phyloP scores from a whole-genome alignment of 2,329 filamentous ascomycete genomes.

The Curvularia hawaiiensis region DNA sequence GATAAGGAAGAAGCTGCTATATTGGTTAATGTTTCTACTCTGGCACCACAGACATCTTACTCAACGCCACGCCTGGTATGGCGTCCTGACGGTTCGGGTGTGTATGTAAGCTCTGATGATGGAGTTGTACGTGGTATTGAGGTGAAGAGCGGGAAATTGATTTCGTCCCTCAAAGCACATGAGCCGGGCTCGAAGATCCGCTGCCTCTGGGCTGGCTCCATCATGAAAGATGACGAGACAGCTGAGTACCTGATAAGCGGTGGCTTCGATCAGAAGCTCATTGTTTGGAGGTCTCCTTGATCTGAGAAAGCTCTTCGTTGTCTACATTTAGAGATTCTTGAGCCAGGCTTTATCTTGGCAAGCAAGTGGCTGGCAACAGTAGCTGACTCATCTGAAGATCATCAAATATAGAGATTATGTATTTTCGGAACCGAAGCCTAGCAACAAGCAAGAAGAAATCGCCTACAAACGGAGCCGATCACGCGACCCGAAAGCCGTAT shows the following conservation, averaged over 20 bases:
- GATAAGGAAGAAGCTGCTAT: constrained; percentile 65
- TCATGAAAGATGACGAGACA: constrained; percentile 33
- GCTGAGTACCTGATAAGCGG: constrained; percentile 65
- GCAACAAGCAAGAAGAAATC: background rate
- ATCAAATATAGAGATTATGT: background rate
- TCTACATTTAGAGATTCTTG: background rate
- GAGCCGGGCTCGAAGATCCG: constrained; percentile 63
- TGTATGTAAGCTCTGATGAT: constrained; percentile 70
- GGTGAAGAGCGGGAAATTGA: constrained; percentile 61
- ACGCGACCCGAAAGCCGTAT: background rate
- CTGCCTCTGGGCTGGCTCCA: constrained; percentile 61
- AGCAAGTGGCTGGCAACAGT: background rate
- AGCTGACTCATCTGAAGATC: background rate
- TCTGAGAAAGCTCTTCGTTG: background rate
- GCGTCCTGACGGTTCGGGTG: constrained; percentile 64
- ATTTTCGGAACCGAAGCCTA: background rate
- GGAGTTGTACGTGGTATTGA: constrained; percentile 66
- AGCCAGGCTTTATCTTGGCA: background rate
- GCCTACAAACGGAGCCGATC: background rate
- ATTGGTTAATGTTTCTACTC: constrained; percentile 62
- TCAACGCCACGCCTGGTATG: constrained; percentile 66
- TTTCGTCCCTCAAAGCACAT: constrained; percentile 59
- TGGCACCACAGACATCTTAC: constrained; percentile 66
- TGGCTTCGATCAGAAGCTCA: constrained; percentile 66
- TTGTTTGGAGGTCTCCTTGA: constrained; percentile 57